These are phyloP conservation scores for Psilocybe sp. DNA, from an alignment of 768 basidiomycete species.

Conservation along the genomic window DNA sequence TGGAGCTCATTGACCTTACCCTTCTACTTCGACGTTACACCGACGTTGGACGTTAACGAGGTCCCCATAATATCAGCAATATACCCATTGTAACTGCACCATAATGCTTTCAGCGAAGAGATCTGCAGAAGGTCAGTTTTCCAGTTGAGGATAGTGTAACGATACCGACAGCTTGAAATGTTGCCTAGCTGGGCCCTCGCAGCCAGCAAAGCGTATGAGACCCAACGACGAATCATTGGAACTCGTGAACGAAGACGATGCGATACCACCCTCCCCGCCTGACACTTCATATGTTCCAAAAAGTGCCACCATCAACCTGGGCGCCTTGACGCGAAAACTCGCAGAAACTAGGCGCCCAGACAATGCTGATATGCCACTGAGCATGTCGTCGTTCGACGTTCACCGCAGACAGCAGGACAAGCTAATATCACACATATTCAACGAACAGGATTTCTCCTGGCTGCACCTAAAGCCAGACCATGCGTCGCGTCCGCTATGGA, in stretches of 20 bases:
- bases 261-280: constrained; percentile 51
- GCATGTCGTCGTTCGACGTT: constrained; percentile 52
- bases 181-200: constrained; percentile 24
- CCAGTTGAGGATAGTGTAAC: constrained; percentile 3
- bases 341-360: constrained; percentile 56
- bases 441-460: constrained; percentile 83
- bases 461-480: constrained; percentile 90
- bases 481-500: constrained; percentile 91
- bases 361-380: constrained; percentile 36
- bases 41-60: background rate
- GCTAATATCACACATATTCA: constrained; percentile 80
- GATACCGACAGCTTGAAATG: constrained; percentile 5
- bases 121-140: constrained; percentile 33
- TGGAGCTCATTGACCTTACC: constrained; percentile 1
- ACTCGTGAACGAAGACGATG: constrained; percentile 56
- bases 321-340: constrained; percentile 76
- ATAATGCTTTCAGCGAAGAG: constrained; percentile 36
- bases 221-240: constrained; percentile 53
- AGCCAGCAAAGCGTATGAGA: constrained; percentile 42
- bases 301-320: constrained; percentile 83
- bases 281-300: constrained; percentile 59
- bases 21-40: background rate
- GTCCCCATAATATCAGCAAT: background rate
- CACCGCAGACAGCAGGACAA: constrained; percentile 74
- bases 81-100: background rate